Conservation (phyloP, 352 stramenopile species). For the Pythium rishiriense region DNA sequence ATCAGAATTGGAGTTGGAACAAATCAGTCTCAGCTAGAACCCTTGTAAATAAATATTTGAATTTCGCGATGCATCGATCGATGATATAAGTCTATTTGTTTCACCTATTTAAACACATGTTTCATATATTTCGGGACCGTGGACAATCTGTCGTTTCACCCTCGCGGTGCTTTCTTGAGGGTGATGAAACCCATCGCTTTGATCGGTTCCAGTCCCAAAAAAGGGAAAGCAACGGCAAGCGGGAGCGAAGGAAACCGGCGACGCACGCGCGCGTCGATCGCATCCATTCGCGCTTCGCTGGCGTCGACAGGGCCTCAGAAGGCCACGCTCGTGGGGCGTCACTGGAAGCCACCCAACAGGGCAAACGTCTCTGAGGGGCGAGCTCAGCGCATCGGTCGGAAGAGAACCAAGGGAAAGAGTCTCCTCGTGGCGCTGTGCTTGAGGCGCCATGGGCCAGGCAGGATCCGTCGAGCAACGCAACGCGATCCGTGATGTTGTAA, state of each 20-base stretch:
- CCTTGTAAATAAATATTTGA: background rate
- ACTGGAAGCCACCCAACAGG: too few relatives aligned
- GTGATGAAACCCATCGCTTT: slow-evolving; percentile 26
- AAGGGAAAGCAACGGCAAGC: slow-evolving; percentile 14
- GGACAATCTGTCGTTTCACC: slow-evolving; percentile 21
- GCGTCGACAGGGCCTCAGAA: background rate
- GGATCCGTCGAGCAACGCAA: slow-evolving; percentile 82
- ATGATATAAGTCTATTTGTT: background rate
- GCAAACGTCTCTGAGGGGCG: too few relatives aligned
- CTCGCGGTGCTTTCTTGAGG: slow-evolving; percentile 1
- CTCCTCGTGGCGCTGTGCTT: background rate
- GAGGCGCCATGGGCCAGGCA: slow-evolving; percentile 62
- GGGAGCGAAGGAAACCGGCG: slow-evolving; percentile 6
- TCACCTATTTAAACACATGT: slow-evolving; percentile 7
- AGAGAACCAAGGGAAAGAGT: too few relatives aligned
- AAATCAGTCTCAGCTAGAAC: slow-evolving; percentile 27
- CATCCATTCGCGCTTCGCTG: background rate
- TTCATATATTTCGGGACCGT: background rate
- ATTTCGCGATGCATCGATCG: too few relatives aligned
- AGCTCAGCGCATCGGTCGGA: too few relatives aligned
- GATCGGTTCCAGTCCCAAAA: slow-evolving; percentile 18
- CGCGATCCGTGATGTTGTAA: slow-evolving; percentile 73
- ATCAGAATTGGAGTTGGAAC: background rate
- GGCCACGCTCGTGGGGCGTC: background rate
- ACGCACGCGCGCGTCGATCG: slow-evolving; percentile 9